phyloP scores from a whole-genome alignment of 768 basidiomycete species.

The Pleurotus citrinopileatus region DNA sequence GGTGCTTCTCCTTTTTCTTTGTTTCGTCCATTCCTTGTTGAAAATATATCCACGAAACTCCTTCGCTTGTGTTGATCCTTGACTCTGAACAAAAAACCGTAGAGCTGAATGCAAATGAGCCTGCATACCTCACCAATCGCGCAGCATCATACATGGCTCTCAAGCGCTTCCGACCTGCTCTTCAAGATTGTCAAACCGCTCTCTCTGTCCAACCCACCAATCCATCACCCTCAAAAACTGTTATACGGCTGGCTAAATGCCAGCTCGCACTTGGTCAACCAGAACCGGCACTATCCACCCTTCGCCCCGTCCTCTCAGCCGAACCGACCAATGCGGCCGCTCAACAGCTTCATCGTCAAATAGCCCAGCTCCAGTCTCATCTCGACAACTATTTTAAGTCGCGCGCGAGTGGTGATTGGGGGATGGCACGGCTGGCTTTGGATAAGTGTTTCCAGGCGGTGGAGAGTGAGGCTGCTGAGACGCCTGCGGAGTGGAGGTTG shows the following conservation, averaged over 20 bases:
- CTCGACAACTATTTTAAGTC: conserved; percentile 62
- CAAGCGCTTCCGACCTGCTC: conserved; percentile 71
- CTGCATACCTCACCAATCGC: conserved; percentile 80
- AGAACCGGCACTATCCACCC: conserved; percentile 61
- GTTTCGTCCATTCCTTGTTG: conserved; percentile 6
- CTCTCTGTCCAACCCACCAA: conserved; percentile 55
- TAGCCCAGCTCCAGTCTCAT: conserved; percentile 61
- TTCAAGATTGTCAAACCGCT: conserved; percentile 79
- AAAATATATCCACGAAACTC: conserved; percentile 4
- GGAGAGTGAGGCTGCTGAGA: conserved; percentile 72
- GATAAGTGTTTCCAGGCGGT: conserved; percentile 74
- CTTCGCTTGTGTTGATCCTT: conserved; percentile 1
- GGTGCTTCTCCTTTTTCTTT: conserved; percentile 32
- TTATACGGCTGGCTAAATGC: conserved; percentile 80
- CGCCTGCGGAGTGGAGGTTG: conserved; percentile 76
- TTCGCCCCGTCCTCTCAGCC: conserved; percentile 56
- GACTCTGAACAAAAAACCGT: background rate
- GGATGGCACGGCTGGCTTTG: conserved; percentile 71
- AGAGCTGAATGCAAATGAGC: conserved; percentile 64
- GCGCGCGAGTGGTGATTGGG: conserved; percentile 65
- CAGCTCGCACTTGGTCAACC: conserved; percentile 77
- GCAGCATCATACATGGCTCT: conserved; percentile 84
- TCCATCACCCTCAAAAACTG: conserved; percentile 67
- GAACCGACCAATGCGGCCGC: conserved; percentile 64
- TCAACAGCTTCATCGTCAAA: conserved; percentile 57